Evolutionary conservation across 768 basidiomycete genomes (phyloP).

Genomic region (Mycena indigotica): DNA sequence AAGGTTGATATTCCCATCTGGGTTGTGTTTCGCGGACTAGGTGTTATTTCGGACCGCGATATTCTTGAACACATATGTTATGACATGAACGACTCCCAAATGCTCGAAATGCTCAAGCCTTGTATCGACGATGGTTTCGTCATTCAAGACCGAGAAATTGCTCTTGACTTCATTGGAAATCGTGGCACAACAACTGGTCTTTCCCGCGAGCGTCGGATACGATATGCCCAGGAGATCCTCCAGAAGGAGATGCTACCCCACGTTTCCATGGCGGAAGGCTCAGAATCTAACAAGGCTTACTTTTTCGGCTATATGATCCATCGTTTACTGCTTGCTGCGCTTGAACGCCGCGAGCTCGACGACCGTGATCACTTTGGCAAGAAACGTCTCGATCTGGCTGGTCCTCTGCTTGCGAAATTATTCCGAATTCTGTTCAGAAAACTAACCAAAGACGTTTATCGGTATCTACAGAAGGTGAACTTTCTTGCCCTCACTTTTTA

Average conservation of each 20-base stretch:
- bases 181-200: conserved; percentile 94
- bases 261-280: conserved; percentile 93
- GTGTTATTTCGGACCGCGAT: conserved; percentile 96
- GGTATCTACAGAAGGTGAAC: conserved; percentile 91
- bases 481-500: not conserved
- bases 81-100: conserved; percentile 92
- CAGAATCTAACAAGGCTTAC: conserved; percentile 97
- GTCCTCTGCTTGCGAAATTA: conserved; percentile 92
- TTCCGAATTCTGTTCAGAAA: conserved; percentile 98
- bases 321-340: conserved; percentile 86
- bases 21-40: conserved; percentile 97
- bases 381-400: conserved; percentile 94
- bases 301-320: conserved; percentile 99
- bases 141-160: conserved; percentile 95
- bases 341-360: conserved; percentile 94
- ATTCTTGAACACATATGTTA: conserved; percentile 99
- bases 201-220: conserved; percentile 87
- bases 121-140: conserved; percentile 99
- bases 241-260: conserved; percentile 99
- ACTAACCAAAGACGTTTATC: conserved; percentile 94
- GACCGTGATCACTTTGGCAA: conserved; percentile 99
- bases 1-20: conserved; percentile 98
- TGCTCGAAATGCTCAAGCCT: conserved; percentile 97
- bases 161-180: conserved; percentile 97
- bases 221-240: conserved; percentile 95